Percentiles rank a stretch among this genome's conserved stretches.
Evolutionary conservation across 352 stramenopile genomes (phyloP).

Genomic region (Phytophthora hybrid): DNA sequence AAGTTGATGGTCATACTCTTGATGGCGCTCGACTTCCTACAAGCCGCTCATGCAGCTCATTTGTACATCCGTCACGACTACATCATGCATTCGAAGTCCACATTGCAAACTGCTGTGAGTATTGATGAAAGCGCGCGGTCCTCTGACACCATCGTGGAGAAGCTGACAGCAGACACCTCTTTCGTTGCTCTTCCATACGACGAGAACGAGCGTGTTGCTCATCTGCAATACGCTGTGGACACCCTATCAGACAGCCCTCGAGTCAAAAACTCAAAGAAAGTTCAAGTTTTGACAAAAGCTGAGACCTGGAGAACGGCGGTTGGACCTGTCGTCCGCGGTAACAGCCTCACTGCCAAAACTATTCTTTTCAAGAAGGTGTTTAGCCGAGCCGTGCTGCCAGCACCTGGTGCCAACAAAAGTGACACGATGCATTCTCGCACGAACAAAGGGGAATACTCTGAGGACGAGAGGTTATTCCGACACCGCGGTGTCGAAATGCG

Average conservation of each 20-base stretch:
- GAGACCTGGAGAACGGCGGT: neutral
- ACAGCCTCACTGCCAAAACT: conserved; percentile 1
- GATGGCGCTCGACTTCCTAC: conserved; percentile 21
- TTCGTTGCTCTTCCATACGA: neutral
- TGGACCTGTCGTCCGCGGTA: neutral
- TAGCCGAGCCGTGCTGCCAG: neutral
- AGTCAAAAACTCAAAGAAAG: neutral
- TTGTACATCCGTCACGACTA: conserved; percentile 25
- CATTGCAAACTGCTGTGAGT: conserved; percentile 8
- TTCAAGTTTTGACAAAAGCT: neutral
- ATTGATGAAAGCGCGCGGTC: neutral
- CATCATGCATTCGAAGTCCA: conserved; percentile 11
- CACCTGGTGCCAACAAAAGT: neutral
- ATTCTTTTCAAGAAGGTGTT: conserved; percentile 3
- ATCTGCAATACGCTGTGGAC: neutral
- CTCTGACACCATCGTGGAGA: neutral
- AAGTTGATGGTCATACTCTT: conserved; percentile 19
- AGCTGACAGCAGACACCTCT: neutral
- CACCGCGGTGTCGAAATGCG: conserved; percentile 8
- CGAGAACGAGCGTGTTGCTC: no score
- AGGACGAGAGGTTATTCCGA: conserved; percentile 11
- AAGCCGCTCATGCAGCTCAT: conserved; percentile 11
- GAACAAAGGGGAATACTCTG: neutral
- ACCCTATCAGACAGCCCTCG: neutral
- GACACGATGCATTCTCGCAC: neutral